Percentiles rank a stretch among this genome's conserved stretches.
Evolutionary conservation across 108 stramenopile species (phyloP).

Genomic region (Aurantiochytrium sp.): DNA sequence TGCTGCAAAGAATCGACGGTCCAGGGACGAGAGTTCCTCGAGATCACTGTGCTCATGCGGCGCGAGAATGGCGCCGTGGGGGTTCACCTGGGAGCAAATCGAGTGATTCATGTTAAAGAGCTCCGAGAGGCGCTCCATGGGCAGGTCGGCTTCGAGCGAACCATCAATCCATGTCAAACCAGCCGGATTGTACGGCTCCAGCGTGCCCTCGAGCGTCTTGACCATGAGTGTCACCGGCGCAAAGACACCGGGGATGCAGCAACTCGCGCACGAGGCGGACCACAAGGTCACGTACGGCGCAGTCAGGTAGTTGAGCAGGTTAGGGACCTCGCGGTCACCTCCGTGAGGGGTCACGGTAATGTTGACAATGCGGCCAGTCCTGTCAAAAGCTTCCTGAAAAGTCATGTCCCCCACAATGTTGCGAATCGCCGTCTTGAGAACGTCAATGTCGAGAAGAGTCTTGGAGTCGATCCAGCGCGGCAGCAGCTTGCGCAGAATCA

Average conservation of each 20-base stretch:
- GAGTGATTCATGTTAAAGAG: slow-evolving; percentile 99
- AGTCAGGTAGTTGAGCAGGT: slow-evolving; percentile 92
- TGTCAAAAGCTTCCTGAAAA: slow-evolving; percentile 94
- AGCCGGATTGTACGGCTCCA: slow-evolving; percentile 49
- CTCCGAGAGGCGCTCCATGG: slow-evolving; percentile 93
- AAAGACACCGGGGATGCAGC: slow-evolving; percentile 90
- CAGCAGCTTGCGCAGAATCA: not conserved
- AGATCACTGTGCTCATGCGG: slow-evolving; percentile 57
- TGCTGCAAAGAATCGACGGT: not conserved
- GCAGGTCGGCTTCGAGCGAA: slow-evolving; percentile 88
- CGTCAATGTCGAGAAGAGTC: slow-evolving; percentile 82
- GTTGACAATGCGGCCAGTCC: slow-evolving; percentile 94
- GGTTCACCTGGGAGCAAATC: slow-evolving; percentile 89
- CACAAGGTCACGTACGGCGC: slow-evolving; percentile 95
- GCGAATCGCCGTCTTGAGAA: slow-evolving; percentile 68
- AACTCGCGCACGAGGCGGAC: slow-evolving; percentile 88
- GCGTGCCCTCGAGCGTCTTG: slow-evolving; percentile 89
- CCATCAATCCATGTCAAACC: slow-evolving; percentile 62
- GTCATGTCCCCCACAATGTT: slow-evolving; percentile 85
- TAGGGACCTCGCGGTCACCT: slow-evolving; percentile 70
- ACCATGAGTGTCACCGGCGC: slow-evolving; percentile 84
- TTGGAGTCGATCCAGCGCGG: slow-evolving; percentile 52
- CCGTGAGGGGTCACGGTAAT: slow-evolving; percentile 84
- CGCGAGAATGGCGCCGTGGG: slow-evolving; percentile 81
- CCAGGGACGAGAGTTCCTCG: slow-evolving; percentile 61